Base-by-base conservation (phyloP, 768 basidiomycete genomes). In the Leccinum obscurum region DNA sequence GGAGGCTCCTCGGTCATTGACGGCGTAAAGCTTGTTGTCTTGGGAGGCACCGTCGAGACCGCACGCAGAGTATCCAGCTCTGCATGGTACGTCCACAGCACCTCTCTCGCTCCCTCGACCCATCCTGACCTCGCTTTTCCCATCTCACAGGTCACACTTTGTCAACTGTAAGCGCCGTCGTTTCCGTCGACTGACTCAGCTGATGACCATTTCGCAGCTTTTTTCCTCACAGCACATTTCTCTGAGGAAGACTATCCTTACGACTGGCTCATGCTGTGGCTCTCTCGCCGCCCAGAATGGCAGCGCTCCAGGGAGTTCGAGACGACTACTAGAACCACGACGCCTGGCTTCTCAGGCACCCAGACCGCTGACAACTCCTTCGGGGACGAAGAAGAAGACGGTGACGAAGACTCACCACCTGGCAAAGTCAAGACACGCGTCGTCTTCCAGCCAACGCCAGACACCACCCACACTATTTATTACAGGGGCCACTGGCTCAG, bases 231-330 rank as follows among this genome's bases (percentile, higher is more conserved):
- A 15, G 92, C 92, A 9, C 89, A 93, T 75, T 93, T 93, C 78
- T 89, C 86, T 64, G 92, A 93, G 76, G 92, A 93, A 74, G 92
- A 93, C 70, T 90, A 90, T 64, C 92, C 91, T 4, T 93, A 92
- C 66, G 91, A 93, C 75, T 93, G 91, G 91, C 81, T 93, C 55
- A 93, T 93, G 89, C 81, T 92, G 34, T 93, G 91, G 91, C 84
- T 93, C 53, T 90, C 90, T 48, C 86, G 90, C 55, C 83, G 89
- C 78, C 82, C 91, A 46, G 91, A 93, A 74, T 93, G 91, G 91
- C 91, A 93, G 68, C 87, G 90, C 41, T 92, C 91, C 8, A 85
- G 92, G 58, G 92, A 93, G 75, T 92, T 93, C 62, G 92, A 93
- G 76, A 92, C 91, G 0, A 93, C 92, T 17, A 93, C 91, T 13